A percentile compares a stretch with the other conserved stretches of the same genome.
Conservation (phyloP, 2,329 filamentous ascomycete species). For the Fusarium anguioides region DNA sequence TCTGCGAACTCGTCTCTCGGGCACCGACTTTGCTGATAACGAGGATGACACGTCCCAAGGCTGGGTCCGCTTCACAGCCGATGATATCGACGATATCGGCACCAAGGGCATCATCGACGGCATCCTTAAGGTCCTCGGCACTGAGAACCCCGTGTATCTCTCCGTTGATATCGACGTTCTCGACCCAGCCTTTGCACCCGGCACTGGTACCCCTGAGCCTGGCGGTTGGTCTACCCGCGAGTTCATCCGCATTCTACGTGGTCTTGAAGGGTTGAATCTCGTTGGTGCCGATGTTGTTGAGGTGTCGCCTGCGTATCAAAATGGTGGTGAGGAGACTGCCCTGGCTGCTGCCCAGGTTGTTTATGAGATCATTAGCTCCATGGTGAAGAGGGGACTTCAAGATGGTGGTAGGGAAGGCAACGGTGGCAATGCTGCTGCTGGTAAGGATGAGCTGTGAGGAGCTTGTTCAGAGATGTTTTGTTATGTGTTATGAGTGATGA, state of each 20-base stretch:
- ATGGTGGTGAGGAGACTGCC: conserved; percentile 81
- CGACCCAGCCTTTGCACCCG: conserved; percentile 75
- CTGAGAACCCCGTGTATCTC: conserved; percentile 82
- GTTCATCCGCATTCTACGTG: conserved; percentile 83
- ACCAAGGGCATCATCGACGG: conserved; percentile 73
- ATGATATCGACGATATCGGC: conserved; percentile 89
- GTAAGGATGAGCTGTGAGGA: conserved; percentile 52
- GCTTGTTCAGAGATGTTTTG: background rate
- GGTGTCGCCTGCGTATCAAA: conserved; percentile 84
- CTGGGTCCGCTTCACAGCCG: conserved; percentile 80
- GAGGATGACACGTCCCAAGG: conserved; percentile 79
- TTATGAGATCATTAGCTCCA: conserved; percentile 85
- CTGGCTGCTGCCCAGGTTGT: conserved; percentile 85
- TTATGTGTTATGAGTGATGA: conserved; percentile 20
- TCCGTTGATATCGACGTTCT: conserved; percentile 86
- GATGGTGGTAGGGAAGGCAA: conserved; percentile 52
- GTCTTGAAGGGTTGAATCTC: conserved; percentile 83
- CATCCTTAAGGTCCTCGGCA: conserved; percentile 79
- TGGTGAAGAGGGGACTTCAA: conserved; percentile 66
- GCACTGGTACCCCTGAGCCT: conserved; percentile 88
- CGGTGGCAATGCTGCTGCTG: conserved; percentile 30
- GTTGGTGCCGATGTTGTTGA: conserved; percentile 93
- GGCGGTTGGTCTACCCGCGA: conserved; percentile 93
- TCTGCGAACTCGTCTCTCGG: conserved; percentile 79
- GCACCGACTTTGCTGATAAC: conserved; percentile 73